Base-by-base conservation (phyloP, 2,329 filamentous ascomycete species). In the Colletotrichum agaves region DNA sequence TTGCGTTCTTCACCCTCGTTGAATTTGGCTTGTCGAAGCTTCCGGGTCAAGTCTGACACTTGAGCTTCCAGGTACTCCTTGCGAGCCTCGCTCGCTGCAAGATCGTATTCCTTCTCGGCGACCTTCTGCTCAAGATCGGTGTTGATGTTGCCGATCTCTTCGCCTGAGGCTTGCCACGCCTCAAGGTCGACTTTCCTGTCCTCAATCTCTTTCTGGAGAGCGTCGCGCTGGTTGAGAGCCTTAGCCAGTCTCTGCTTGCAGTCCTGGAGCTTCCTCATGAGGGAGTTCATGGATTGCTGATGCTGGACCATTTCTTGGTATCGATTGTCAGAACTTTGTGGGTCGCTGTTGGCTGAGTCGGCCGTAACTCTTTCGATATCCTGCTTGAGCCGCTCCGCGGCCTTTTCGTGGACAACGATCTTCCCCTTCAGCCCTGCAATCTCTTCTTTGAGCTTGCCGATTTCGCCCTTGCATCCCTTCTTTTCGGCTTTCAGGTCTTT, bases 141-240 rank as follows among this genome's bases (percentile, higher is more conserved):
- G 46, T 61, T 59, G 12, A 15, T 17, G 7, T 49, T 27, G 11
- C 56, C 56, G 17, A 59, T n/a, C 17, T 49, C 27, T 2, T 50
- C 46, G n/a, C 58, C 58, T 15, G 44, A 41, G 4, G 19, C 19
- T 19, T 52, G 44, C 58, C 58, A 61, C 5, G 27, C n/a, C 11
- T n/a, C 23, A n/a, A 57, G 35, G n/a, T 70, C 47, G 1, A 6
- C 3, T 19, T 35, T 21, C 13, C 35, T 12, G 6, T 61, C 49
- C 5, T 17, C 53, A 15, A 68, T 52, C 43, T 59, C 7, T 17
- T 49, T 27, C 23, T 58, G n/a, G 27, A 53, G 60, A 1, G 11
- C 31, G 12, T 31, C 12, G 35, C 31, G 41, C 10, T 56, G 39
- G 27, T 49, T 15, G 13, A 10, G 31, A 5, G 35, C 31, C 10